Percentiles rank a stretch among this genome's conserved stretches.
phyloP scores from a whole-genome alignment of 768 basidiomycete genomes.

The Cytidiella melzeri region DNA sequence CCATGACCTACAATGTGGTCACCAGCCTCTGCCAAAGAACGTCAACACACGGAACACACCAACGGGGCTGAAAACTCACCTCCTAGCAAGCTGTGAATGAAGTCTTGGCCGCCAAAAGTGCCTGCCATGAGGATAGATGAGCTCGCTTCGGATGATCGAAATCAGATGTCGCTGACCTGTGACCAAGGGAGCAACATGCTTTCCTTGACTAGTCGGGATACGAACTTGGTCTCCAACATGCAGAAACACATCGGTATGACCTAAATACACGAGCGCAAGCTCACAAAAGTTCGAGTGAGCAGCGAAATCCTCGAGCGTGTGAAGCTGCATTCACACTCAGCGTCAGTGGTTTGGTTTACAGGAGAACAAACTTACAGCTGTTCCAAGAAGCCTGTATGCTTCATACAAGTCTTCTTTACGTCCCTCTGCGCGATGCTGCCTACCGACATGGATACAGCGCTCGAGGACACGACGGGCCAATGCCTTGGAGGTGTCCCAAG shows the following conservation, averaged over 20 bases:
- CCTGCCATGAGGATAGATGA: slow-evolving; percentile 33
- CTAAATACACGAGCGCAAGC: slow-evolving; percentile 67
- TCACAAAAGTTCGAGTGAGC: slow-evolving; percentile 93
- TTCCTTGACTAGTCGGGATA: slow-evolving; percentile 68
- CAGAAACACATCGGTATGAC: slow-evolving; percentile 69
- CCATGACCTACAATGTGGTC: slow-evolving; percentile 53
- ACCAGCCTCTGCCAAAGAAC: slow-evolving; percentile 46
- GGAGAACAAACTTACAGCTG: slow-evolving; percentile 38
- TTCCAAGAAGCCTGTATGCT: slow-evolving; percentile 75
- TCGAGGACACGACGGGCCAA: slow-evolving; percentile 70
- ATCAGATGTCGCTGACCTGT: slow-evolving; percentile 56
- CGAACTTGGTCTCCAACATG: slow-evolving; percentile 82
- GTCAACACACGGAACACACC: background rate
- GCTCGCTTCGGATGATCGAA: background rate
- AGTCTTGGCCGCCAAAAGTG: slow-evolving; percentile 75
- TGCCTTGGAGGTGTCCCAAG: slow-evolving; percentile 87
- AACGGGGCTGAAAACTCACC: slow-evolving; percentile 35
- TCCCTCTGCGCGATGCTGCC: slow-evolving; percentile 51
- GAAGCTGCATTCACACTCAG: slow-evolving; percentile 39
- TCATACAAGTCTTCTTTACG: slow-evolving; percentile 70
- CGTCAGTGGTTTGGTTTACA: background rate
- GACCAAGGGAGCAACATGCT: slow-evolving; percentile 73
- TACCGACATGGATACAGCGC: slow-evolving; percentile 73
- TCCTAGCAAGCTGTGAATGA: slow-evolving; percentile 70
- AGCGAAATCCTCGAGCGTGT: slow-evolving; percentile 81